Conservation (phyloP, 1,284 basidiomycete genomes). For the Puccinia hordei region DNA sequence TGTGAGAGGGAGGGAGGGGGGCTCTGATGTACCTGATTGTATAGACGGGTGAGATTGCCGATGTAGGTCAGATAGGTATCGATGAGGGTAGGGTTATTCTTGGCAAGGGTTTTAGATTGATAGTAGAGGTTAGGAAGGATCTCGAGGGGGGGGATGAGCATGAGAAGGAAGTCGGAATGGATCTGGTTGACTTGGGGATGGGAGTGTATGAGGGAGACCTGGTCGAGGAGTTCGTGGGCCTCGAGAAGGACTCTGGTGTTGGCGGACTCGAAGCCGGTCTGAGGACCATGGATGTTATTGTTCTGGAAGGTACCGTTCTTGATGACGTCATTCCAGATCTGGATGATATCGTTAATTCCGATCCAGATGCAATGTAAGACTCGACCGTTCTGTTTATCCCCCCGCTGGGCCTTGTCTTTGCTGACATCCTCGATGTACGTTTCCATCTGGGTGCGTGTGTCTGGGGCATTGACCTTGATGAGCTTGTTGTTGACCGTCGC, state of each 20-base stretch:
- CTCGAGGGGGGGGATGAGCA: conserved; percentile 34
- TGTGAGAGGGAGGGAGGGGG: neutral
- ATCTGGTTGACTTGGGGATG: conserved; percentile 7
- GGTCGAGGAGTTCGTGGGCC: conserved; percentile 4
- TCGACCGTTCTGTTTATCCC: neutral
- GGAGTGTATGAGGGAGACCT: neutral
- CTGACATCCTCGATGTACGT: conserved; percentile 13
- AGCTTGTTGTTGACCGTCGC: conserved; percentile 36
- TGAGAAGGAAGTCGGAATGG: conserved; percentile 26
- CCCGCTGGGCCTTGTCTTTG: neutral
- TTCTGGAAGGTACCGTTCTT: conserved; percentile 32
- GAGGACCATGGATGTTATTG: neutral
- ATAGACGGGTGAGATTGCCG: conserved; percentile 21
- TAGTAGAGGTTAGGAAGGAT: conserved; percentile 45
- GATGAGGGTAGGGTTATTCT: neutral
- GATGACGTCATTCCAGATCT: conserved; percentile 46
- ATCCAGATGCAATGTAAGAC: conserved; percentile 36
- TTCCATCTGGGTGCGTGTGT: conserved; percentile 27
- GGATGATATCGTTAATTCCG: conserved; percentile 36
- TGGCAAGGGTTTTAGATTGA: conserved; percentile 28
- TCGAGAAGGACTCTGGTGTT: neutral
- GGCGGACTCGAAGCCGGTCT: conserved; percentile 23
- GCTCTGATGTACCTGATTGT: conserved; percentile 33
- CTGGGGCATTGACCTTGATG: conserved; percentile 24
- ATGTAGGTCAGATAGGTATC: conserved; percentile 14